Base-by-base conservation (phyloP, 164 flowering plant genomes). In the Houttuynia cordata region DNA sequence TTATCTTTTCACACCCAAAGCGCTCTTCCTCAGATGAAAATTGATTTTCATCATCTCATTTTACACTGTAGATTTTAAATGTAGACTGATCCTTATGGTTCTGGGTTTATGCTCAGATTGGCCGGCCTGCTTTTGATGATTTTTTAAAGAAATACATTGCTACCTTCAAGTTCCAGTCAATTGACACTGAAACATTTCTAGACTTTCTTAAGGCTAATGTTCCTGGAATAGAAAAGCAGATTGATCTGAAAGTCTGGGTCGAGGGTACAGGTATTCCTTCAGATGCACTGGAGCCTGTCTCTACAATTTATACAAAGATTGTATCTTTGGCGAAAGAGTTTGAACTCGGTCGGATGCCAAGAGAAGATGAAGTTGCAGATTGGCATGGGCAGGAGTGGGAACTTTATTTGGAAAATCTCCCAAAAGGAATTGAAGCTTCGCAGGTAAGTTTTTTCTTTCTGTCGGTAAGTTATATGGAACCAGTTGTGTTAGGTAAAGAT, bases 351-450 rank as follows among this genome's bases (percentile, higher is more conserved):
- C 82, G 82, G 78, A 80, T 93, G 83, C 96, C 91, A 21, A 78
- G 68, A 62, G 96, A 88, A 75, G 95, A 90, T 62, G 97, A 93
- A 67, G 93, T 85, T 63, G 84, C 86, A 50, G 86, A 86, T 24
- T 93, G 99, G 99, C 72, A 71, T 34, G 97, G 97, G 10, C 87
- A 81, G 68, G 92, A 89, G 64, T 87, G 97, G 97, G 97, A 89
- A 73, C 87, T 89, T 47, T 89, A 87, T 81, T 70, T 87, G 78
- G 95, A 89, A 66, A 87, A 80, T 70, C 64, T 89, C 65, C 89
- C 94, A 24, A 82, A 82, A 71, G 57, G 79, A 62, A 74, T 75
- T 61, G 90, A 87, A 73, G 79, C 92, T 64, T 88, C 96, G 39
- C 96, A 88, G 96, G 99, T 90, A 62, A 45, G 14, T 45, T 45